Conservation (phyloP, 768 basidiomycete genomes). For the Mycena crocata region DNA sequence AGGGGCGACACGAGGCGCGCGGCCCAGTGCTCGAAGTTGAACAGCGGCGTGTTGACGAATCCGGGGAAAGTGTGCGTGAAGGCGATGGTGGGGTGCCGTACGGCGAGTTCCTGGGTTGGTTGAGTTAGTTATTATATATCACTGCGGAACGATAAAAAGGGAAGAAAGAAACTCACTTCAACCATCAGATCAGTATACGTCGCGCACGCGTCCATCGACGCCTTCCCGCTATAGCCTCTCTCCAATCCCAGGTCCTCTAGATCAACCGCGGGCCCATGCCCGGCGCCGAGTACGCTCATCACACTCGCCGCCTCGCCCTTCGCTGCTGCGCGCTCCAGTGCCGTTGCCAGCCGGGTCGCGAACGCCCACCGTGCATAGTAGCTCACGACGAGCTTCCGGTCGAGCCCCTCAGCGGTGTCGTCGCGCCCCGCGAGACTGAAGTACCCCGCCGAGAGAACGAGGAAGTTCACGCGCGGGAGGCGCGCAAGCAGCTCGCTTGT, state of each 20-base stretch:
- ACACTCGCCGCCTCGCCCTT: slow-evolving; percentile 53
- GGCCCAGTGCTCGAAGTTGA: slow-evolving; percentile 34
- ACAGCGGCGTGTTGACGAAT: slow-evolving; percentile 44
- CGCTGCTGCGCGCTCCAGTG: slow-evolving; percentile 48
- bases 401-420: slow-evolving; percentile 57
- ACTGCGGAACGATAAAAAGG: not conserved
- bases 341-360: slow-evolving; percentile 51
- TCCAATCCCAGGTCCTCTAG: slow-evolving; percentile 53
- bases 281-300: slow-evolving; percentile 49
- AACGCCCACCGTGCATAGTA: slow-evolving; percentile 56
- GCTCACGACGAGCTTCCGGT: slow-evolving; percentile 50
- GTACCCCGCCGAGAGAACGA: slow-evolving; percentile 52
- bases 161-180: slow-evolving; percentile 36
- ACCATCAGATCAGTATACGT: slow-evolving; percentile 55
- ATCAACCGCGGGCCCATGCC: slow-evolving; percentile 43
- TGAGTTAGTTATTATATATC: no score
- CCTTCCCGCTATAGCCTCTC: slow-evolving; percentile 44
- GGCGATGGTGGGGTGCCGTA: slow-evolving; percentile 51
- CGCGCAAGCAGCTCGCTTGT: slow-evolving; percentile 42
- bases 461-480: slow-evolving; percentile 54
- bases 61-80: slow-evolving; percentile 61
- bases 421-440: slow-evolving; percentile 44
- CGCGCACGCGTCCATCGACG: slow-evolving; percentile 40
- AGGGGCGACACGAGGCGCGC: slow-evolving; percentile 36
- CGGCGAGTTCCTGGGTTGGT: slow-evolving; percentile 51